phyloP scores from a whole-genome alignment of 73 alveolate species.

The Blepharisma japonicum region DNA sequence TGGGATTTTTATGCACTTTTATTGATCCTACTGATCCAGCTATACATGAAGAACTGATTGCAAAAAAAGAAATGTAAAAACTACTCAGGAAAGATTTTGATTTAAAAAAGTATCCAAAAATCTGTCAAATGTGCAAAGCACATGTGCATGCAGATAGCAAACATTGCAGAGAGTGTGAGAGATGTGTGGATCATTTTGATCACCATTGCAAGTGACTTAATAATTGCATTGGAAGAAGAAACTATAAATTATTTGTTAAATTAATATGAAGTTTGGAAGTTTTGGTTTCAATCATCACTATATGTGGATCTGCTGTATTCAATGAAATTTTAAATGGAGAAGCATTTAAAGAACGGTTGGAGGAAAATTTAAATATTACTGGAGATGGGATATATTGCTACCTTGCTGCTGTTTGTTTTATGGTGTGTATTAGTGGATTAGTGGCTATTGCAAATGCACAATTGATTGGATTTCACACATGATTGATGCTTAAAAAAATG shows the following conservation, averaged over 20 bases:
- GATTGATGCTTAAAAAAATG: neutral
- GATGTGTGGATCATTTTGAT: conserved; percentile 66
- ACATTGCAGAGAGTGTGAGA: conserved; percentile 61
- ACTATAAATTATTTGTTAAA: neutral
- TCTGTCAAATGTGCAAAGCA: conserved; percentile 5
- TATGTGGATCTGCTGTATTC: neutral
- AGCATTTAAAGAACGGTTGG: neutral
- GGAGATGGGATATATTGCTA: neutral
- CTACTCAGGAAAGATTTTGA: conserved; percentile 10
- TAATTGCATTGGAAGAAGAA: conserved; percentile 63
- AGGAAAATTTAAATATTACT: neutral
- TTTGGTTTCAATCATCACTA: neutral
- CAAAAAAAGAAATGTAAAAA: neutral
- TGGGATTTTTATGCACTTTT: conserved; percentile 28
- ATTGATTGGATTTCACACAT: neutral
- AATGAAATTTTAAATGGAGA: neutral
- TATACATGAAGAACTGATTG: neutral
- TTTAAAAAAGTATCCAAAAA: conserved; percentile 14
- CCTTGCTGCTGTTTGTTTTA: neutral
- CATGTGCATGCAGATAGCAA: conserved; percentile 25
- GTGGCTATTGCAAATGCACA: neutral
- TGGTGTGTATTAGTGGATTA: neutral
- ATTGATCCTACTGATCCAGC: conserved; percentile 24
- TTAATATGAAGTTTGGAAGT: neutral
- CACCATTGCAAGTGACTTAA: conserved; percentile 77